Base-by-base conservation (phyloP, 31 red algal genomes). In the Endocladia muricata region DNA sequence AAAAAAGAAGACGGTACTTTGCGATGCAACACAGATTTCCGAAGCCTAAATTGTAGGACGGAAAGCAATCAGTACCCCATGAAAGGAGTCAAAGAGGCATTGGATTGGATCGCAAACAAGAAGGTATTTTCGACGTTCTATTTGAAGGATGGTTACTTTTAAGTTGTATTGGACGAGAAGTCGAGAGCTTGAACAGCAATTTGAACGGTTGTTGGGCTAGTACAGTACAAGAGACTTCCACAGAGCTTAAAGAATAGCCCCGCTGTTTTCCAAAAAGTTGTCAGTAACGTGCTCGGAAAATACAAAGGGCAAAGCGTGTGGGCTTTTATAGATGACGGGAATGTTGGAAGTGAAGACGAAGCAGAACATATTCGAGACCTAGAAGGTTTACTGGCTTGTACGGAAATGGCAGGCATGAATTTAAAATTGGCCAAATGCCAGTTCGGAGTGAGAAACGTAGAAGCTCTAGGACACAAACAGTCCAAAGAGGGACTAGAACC, bases 381-480 rank as follows among this genome's bases (percentile, higher is more conserved):
- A 13, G 55, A 13, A 4, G 55, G 25, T 15, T 6, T 58, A 58
- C 13, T 58, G 55, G 55, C 25, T 58, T 28, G 25, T 58, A 22
- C 32, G 55, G 25, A 28, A 22, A 58, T 28, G 30, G 55, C 13
- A 15, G 55, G 55, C 32, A 28, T 58, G 55, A 58, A 28, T 6
- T 0, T 58, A 22, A 58, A 58, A 0, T 58, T 58, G 30, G 25
- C 55, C 55, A 58, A 58, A 28, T 58, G 55, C 55, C 32, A 22
- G 25, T 58, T 58, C 4, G 68, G 68, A 52, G 43, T 51, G n/a
- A 7, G 43, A 42, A 28, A 49, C 40, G 68, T 32, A 22, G 68
- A 73, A 49, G 35, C 52, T 22, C 35, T 73, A 37, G 68, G 68
- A 44, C 39, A 73, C 35, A 32, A 32, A 22, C 40, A 51, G 23